Percentiles rank a stretch among this genome's conserved stretches.
These are phyloP conservation scores for Stagonosporopsis tanaceti DNA, from an alignment of 2,329 filamentous ascomycete species.

Conservation along the genomic window DNA sequence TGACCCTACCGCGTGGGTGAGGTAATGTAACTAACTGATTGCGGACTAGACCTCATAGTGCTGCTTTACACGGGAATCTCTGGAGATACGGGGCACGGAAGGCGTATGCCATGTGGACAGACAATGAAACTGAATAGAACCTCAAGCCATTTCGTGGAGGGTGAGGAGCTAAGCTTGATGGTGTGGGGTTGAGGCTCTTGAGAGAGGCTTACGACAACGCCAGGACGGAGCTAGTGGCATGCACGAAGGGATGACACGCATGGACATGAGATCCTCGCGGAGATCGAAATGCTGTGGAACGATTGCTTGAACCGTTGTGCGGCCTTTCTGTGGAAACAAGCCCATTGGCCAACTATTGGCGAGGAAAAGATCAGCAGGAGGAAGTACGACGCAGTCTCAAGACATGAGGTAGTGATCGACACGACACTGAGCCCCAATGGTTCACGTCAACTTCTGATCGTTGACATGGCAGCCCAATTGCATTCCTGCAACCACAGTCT, in stretches of 20 bases:
- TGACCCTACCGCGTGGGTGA: neutral
- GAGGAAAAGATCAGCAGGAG: neutral
- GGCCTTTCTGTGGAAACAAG: neutral
- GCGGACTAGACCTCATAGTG: neutral
- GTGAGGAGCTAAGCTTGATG: neutral
- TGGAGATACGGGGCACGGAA: neutral
- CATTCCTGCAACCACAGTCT: neutral
- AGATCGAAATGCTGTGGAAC: constrained; percentile 2
- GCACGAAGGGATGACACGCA: constrained; percentile 15
- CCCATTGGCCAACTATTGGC: neutral
- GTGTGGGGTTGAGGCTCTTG: constrained; percentile 6
- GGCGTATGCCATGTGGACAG: neutral
- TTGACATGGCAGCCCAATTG: neutral
- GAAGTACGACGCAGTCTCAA: neutral
- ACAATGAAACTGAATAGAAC: constrained; percentile 3
- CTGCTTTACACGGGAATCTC: constrained; percentile 4
- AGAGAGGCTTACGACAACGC: neutral
- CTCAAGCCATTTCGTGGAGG: neutral
- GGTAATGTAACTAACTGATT: constrained; percentile 3
- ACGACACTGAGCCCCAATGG: neutral
- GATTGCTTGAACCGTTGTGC: neutral
- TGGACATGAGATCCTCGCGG: neutral
- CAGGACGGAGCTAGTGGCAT: constrained; percentile 1
- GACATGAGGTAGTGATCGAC: neutral
- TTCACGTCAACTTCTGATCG: neutral